Conservation (phyloP, 495 filamentous ascomycete genomes). For the Hypoxylon intermedium region DNA sequence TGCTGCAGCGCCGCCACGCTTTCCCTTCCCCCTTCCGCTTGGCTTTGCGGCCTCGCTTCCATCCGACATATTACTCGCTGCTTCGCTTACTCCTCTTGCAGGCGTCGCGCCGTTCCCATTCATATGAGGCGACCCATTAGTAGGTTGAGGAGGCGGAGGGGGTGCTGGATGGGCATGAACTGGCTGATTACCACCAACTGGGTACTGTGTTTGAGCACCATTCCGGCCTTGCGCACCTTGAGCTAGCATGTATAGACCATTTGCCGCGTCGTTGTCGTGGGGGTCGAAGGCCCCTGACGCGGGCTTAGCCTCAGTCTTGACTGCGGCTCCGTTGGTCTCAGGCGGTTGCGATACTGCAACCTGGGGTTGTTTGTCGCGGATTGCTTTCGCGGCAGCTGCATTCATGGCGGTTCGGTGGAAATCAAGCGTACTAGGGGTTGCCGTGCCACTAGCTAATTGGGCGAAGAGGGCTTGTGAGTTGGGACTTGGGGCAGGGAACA, state of each 20-base stretch:
- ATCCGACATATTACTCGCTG: constrained; percentile 74
- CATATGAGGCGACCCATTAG: constrained; percentile 61
- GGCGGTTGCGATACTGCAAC: constrained; percentile 57
- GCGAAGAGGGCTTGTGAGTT: constrained; percentile 82
- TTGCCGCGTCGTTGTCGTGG: constrained; percentile 94
- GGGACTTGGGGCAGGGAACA: constrained; percentile 93
- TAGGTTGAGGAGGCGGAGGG: constrained; percentile 49
- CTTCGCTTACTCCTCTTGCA: constrained; percentile 68
- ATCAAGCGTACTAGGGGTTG: constrained; percentile 88
- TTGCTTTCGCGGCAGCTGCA: constrained; percentile 69
- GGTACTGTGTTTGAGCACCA: constrained; percentile 63
- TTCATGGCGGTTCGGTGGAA: constrained; percentile 93
- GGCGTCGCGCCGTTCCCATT: constrained; percentile 49
- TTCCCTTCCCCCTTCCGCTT: constrained; percentile 70
- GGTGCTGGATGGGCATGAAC: constrained; percentile 46
- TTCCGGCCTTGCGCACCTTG: constrained; percentile 75
- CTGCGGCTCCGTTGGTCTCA: constrained; percentile 50
- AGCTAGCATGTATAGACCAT: constrained; percentile 90
- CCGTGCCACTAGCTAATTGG: constrained; percentile 77
- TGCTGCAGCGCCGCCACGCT: constrained; percentile 59
- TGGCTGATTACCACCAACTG: constrained; percentile 57
- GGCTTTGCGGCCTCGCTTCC: constrained; percentile 71
- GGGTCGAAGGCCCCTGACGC: constrained; percentile 72
- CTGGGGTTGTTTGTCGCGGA: constrained; percentile 54
- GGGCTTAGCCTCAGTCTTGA: constrained; percentile 54